phyloP scores from a whole-genome alignment of 2,329 filamentous ascomycete species.

The Fusarium mundagurra region DNA sequence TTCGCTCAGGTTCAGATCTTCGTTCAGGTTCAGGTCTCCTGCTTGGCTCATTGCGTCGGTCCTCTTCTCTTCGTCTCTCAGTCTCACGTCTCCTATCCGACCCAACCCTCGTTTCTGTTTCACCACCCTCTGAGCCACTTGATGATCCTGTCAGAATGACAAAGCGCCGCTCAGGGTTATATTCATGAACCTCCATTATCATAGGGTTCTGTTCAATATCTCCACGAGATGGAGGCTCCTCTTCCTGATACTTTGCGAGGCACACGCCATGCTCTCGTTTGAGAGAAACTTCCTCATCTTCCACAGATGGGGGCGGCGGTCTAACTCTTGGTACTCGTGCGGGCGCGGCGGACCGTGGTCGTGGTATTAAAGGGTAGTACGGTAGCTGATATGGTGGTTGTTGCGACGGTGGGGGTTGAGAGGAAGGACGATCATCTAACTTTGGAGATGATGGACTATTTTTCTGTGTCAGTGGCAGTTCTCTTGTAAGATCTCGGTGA shows the following conservation, averaged over 20 bases:
- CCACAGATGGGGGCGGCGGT: slow-evolving; percentile 72
- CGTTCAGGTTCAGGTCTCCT: slow-evolving; percentile 14
- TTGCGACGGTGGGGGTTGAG: slow-evolving; percentile 23
- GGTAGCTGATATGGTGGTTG: slow-evolving; percentile 31
- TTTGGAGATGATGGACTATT: slow-evolving; percentile 32
- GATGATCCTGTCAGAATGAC: slow-evolving; percentile 61
- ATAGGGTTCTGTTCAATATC: slow-evolving; percentile 75
- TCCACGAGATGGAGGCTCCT: slow-evolving; percentile 70
- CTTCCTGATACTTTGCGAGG: slow-evolving; percentile 48
- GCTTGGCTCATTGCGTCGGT: slow-evolving; percentile 2
- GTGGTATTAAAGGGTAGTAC: slow-evolving; percentile 28
- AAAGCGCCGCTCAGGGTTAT: slow-evolving; percentile 72
- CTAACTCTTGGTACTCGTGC: slow-evolving; percentile 46
- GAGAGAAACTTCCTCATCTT: slow-evolving; percentile 73
- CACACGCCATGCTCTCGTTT: slow-evolving; percentile 65
- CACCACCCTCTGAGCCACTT: slow-evolving; percentile 39
- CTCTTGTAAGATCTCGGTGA: background rate
- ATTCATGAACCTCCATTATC: slow-evolving; percentile 69
- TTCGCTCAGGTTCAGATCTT: no score
- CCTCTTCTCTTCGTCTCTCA: slow-evolving; percentile 4
- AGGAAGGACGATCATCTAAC: slow-evolving; percentile 27
- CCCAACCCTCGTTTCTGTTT: slow-evolving; percentile 37
- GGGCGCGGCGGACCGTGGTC: slow-evolving; percentile 23
- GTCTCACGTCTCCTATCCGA: slow-evolving; percentile 8
- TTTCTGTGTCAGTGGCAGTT: slow-evolving; percentile 22